These are phyloP conservation scores for Puccinia novopanici DNA, from an alignment of 1,284 basidiomycete species.

Conservation along the genomic window DNA sequence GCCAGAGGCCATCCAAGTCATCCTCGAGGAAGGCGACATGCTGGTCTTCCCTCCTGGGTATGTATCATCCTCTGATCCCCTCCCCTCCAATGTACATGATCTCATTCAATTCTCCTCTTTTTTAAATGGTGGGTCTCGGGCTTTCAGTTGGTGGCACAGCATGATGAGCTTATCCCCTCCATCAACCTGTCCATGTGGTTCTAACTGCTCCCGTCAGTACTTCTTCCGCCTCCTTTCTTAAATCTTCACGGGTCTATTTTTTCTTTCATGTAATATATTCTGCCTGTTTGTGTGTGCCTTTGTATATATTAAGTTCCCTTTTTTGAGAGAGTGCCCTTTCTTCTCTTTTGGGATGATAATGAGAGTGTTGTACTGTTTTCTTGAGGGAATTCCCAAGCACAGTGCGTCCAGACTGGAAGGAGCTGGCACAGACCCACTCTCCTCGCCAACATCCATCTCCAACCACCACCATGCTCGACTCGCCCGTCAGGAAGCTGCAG, in stretches of 20 bases:
- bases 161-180: constrained; percentile 55
- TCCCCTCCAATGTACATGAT: not conserved
- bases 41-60: constrained; percentile 81
- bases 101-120: not conserved
- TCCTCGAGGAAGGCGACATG: constrained; percentile 76
- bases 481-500: not conserved
- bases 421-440: not conserved
- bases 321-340: too few species aligned
- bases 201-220: constrained; percentile 40
- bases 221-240: not conserved
- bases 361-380: too few species aligned
- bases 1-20: constrained; percentile 68
- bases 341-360: too few species aligned
- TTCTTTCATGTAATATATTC: too few species aligned
- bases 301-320: too few species aligned
- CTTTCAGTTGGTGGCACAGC: constrained; percentile 57
- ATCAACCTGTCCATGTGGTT: constrained; percentile 58
- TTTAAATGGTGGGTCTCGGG: too few species aligned
- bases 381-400: too few species aligned
- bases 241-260: too few species aligned
- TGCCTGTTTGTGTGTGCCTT: too few species aligned
- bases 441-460: not conserved
- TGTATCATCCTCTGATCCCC: constrained; percentile 18
- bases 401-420: too few species aligned
- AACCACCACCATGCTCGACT: constrained; percentile 10